Percentiles rank a stretch among this genome's conserved stretches.
Conservation (phyloP, 768 basidiomycete species). For the Plicaturopsis crispa region DNA sequence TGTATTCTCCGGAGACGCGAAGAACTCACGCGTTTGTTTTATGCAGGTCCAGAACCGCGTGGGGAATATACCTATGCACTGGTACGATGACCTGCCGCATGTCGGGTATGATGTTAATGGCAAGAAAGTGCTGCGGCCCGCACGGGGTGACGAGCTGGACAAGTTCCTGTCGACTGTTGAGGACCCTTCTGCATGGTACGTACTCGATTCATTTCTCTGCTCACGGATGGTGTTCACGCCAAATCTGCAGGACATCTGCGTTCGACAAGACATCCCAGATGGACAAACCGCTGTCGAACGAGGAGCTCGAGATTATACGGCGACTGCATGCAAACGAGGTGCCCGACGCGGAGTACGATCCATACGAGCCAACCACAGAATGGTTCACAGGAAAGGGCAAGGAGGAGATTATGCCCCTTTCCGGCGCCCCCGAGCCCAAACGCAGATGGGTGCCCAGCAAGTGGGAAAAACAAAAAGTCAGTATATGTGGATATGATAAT, state of each 20-base stretch:
- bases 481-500: slow-evolving; percentile 3
- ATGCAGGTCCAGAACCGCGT: slow-evolving; percentile 86
- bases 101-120: slow-evolving; percentile 95
- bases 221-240: background rate
- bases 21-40: slow-evolving; percentile 8
- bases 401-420: slow-evolving; percentile 91
- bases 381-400: slow-evolving; percentile 98
- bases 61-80: slow-evolving; percentile 93
- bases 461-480: slow-evolving; percentile 99
- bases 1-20: slow-evolving; percentile 1
- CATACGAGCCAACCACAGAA: slow-evolving; percentile 88
- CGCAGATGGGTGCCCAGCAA: slow-evolving; percentile 95
- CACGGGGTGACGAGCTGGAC: slow-evolving; percentile 93
- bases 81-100: slow-evolving; percentile 99
- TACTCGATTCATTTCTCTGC: slow-evolving; percentile 7
- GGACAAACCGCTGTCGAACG: slow-evolving; percentile 79
- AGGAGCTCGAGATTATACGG: slow-evolving; percentile 93
- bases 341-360: slow-evolving; percentile 85
- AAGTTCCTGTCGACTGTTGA: slow-evolving; percentile 93
- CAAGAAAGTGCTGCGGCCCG: slow-evolving; percentile 88
- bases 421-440: slow-evolving; percentile 90
- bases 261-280: slow-evolving; percentile 84
- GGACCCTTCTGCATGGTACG: slow-evolving; percentile 82
- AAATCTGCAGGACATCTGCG: slow-evolving; percentile 67
- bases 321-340: slow-evolving; percentile 87